Percentiles rank a stretch among this genome's conserved stretches.
phyloP scores from a whole-genome alignment of 2,329 filamentous ascomycete genomes.

The Pyrenophora tritici-repentis region DNA sequence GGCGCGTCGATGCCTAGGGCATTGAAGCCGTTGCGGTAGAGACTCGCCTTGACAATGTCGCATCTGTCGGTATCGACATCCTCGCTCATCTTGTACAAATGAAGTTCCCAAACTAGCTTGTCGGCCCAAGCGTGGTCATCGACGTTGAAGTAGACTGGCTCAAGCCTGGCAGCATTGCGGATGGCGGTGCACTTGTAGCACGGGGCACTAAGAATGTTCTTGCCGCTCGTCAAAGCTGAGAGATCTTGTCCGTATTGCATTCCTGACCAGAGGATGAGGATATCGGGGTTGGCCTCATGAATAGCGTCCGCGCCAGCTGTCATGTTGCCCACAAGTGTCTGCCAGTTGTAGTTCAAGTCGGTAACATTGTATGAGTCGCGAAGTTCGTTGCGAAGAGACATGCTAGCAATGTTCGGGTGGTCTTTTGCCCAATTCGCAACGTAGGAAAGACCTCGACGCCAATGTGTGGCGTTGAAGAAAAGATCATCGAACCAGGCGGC shows the following conservation, averaged over 20 bases:
- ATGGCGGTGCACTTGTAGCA: slow-evolving; percentile 50
- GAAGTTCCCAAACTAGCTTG: slow-evolving; percentile 66
- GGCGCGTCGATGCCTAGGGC: slow-evolving; percentile 47
- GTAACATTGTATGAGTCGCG: slow-evolving; percentile 39
- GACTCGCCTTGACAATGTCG: slow-evolving; percentile 53
- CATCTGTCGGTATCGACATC: slow-evolving; percentile 53
- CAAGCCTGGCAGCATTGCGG: slow-evolving; percentile 51
- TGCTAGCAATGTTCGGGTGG: slow-evolving; percentile 59
- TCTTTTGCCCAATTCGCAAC: slow-evolving; percentile 58
- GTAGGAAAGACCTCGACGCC: slow-evolving; percentile 58
- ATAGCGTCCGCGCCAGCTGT: slow-evolving; percentile 55
- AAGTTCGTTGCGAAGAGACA: slow-evolving; percentile 65
- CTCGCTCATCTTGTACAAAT: slow-evolving; percentile 56
- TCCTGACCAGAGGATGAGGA: slow-evolving; percentile 61
- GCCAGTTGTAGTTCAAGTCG: slow-evolving; percentile 38
- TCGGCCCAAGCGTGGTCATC: slow-evolving; percentile 54
- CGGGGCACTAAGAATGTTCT: slow-evolving; percentile 45
- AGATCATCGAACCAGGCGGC: slow-evolving; percentile 63
- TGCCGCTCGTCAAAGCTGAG: slow-evolving; percentile 46
- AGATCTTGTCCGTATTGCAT: slow-evolving; percentile 61
- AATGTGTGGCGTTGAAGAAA: slow-evolving; percentile 61
- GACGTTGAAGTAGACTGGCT: slow-evolving; percentile 55
- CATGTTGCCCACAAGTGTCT: slow-evolving; percentile 49
- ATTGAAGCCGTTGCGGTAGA: slow-evolving; percentile 59
- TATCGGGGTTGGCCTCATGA: slow-evolving; percentile 58